Percentiles rank a stretch among this genome's conserved stretches.
phyloP scores from a whole-genome alignment of 768 basidiomycete genomes.

The Auriscalpium microsporum region DNA sequence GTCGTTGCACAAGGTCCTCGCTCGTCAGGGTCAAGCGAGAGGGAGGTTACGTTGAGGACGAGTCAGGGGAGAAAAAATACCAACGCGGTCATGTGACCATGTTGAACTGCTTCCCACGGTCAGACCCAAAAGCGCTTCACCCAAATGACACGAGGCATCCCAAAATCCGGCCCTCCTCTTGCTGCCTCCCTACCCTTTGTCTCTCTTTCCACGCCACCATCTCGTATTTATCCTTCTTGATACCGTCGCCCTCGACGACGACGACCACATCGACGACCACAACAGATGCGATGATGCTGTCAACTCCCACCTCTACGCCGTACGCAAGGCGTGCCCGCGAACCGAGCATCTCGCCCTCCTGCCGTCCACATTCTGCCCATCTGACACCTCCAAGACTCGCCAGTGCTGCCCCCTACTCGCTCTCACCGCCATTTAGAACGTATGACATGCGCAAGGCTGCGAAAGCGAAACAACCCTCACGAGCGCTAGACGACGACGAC shows the following conservation, averaged over 20 bases:
- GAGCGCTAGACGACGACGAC: conserved; percentile 11
- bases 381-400: not conserved
- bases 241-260: not conserved
- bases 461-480: conserved; percentile 4
- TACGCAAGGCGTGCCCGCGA: not conserved
- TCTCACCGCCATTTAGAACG: not conserved
- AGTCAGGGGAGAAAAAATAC: too few species aligned
- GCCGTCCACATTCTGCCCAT: not conserved
- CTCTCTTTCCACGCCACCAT: not conserved
- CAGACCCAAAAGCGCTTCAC: not conserved
- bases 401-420: not conserved
- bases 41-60: too few species aligned
- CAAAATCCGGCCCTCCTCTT: not conserved
- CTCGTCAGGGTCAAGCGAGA: too few species aligned
- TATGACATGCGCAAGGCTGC: not conserved
- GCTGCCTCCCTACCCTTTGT: not conserved
- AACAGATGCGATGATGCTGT: not conserved
- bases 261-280: not conserved
- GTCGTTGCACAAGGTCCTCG: too few species aligned
- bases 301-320: not conserved
- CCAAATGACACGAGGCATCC: not conserved
- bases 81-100: conserved; percentile 10
- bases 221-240: not conserved
- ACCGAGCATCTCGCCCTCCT: conserved; percentile 1
- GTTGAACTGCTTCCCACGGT: conserved; percentile 14